phyloP scores from a whole-genome alignment of 805 yeast genomes.

The Tetrapisispora pingtungensis region DNA sequence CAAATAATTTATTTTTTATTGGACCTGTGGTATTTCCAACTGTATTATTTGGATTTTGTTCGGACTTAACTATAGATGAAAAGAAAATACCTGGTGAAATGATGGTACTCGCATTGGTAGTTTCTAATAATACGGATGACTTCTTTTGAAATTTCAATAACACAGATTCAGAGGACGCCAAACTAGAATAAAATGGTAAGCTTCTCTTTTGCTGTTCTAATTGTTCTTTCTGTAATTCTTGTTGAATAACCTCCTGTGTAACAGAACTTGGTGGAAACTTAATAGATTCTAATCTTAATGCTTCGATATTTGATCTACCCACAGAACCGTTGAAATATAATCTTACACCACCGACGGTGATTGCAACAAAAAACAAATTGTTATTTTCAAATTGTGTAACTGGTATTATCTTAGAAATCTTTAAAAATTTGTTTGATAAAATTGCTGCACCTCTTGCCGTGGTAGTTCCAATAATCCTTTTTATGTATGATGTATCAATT shows the following conservation, averaged over 20 bases:
- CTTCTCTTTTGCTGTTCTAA: conserved; percentile 30
- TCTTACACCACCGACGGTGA: conserved; percentile 78
- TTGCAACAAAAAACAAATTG: conserved; percentile 63
- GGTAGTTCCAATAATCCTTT: conserved; percentile 34
- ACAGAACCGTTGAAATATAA: conserved; percentile 42
- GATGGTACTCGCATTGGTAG: conserved; percentile 48
- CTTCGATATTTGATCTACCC: conserved; percentile 29
- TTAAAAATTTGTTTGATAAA: conserved; percentile 43
- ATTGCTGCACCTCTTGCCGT: conserved; percentile 45
- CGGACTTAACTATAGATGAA: conserved; percentile 42
- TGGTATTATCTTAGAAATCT: conserved; percentile 40
- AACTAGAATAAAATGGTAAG: conserved; percentile 21
- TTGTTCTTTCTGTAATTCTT: conserved; percentile 31
- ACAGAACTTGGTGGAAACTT: conserved; percentile 52
- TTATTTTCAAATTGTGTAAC: conserved; percentile 50
- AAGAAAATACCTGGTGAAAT: conserved; percentile 83
- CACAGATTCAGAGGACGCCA: conserved; percentile 25
- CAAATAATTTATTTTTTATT: conserved; percentile 44
- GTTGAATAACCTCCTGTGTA: conserved; percentile 26
- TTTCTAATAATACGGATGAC: conserved; percentile 43
- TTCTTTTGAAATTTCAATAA: conserved; percentile 44
- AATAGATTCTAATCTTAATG: conserved; percentile 38
- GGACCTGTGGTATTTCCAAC: conserved; percentile 12
- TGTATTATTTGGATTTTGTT: conserved; percentile 9
- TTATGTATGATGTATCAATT: conserved; percentile 31